These are phyloP conservation scores for Xanthoparmelia taractica DNA, from an alignment of 495 filamentous ascomycete species.

Conservation along the genomic window DNA sequence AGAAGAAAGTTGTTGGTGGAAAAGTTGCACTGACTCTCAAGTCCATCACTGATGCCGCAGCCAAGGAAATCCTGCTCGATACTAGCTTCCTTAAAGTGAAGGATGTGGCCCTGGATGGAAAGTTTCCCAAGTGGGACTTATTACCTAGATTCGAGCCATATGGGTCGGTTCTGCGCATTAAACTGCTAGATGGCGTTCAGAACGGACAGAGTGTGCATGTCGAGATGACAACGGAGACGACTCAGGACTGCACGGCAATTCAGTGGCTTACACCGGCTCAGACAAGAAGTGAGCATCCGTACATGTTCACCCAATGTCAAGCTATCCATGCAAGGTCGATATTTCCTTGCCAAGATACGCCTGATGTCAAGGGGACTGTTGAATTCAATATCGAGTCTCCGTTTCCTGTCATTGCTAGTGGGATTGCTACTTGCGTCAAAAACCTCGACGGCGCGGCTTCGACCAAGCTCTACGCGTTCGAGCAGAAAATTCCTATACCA, in stretches of 20 bases:
- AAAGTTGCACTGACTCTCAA: conserved; percentile 67
- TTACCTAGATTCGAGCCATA: conserved; percentile 62
- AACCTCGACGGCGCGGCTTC: conserved; percentile 41
- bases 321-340: conserved; percentile 88
- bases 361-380: conserved; percentile 86
- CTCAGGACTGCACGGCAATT: conserved; percentile 77
- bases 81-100: conserved; percentile 69
- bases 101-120: conserved; percentile 56
- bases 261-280: conserved; percentile 90
- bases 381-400: conserved; percentile 81
- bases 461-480: conserved; percentile 66
- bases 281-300: conserved; percentile 89
- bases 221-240: conserved; percentile 59
- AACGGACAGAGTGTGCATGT: conserved; percentile 57
- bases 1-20: conserved; percentile 62
- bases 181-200: conserved; percentile 52
- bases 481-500: conserved; percentile 85
- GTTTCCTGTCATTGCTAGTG: conserved; percentile 80
- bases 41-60: conserved; percentile 58
- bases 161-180: conserved; percentile 71
- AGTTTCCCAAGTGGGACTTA: conserved; percentile 57
- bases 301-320: conserved; percentile 98
- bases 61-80: conserved; percentile 75
- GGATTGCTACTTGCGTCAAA: conserved; percentile 54
- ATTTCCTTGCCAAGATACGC: conserved; percentile 95